A percentile compares a stretch with the other conserved stretches of the same genome.
Conservation (phyloP, 441 rosid species). For the Mallotus japonicus region DNA sequence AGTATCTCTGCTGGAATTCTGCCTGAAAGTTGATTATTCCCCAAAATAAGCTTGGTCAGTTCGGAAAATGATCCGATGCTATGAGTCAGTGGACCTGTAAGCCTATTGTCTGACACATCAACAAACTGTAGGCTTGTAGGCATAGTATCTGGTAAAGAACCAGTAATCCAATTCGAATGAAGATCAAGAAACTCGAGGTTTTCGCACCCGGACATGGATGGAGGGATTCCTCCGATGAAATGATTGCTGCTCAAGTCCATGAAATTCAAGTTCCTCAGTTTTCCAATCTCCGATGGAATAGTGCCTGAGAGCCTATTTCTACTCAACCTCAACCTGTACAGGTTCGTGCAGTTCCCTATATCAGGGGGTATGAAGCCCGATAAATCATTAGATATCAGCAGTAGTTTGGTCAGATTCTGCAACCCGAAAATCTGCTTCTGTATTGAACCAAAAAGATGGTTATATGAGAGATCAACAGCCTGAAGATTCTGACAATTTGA, state of each 20-base stretch:
- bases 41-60: slow-evolving; percentile 72
- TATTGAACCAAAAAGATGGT: slow-evolving; percentile 68
- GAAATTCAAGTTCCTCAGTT: slow-evolving; percentile 41
- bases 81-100: slow-evolving; percentile 51
- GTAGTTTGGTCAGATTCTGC: slow-evolving; percentile 73
- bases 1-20: slow-evolving; percentile 68
- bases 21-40: slow-evolving; percentile 64
- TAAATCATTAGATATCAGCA: slow-evolving; percentile 72
- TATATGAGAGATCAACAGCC: slow-evolving; percentile 88
- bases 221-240: slow-evolving; percentile 69
- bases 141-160: slow-evolving; percentile 62
- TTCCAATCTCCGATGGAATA: slow-evolving; percentile 64
- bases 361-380: slow-evolving; percentile 67
- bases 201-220: slow-evolving; percentile 50
- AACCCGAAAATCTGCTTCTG: slow-evolving; percentile 57
- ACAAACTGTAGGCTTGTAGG: slow-evolving; percentile 67
- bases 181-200: slow-evolving; percentile 79
- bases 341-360: slow-evolving; percentile 55
- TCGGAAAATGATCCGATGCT: slow-evolving; percentile 62
- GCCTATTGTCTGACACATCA: slow-evolving; percentile 68
- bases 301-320: slow-evolving; percentile 61
- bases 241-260: slow-evolving; percentile 71
- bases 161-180: slow-evolving; percentile 74
- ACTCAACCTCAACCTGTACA: slow-evolving; percentile 61
- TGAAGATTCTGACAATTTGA: slow-evolving; percentile 71